These are phyloP conservation scores for Chalciporus piperatus DNA, from an alignment of 768 basidiomycete genomes.

Conservation along the genomic window DNA sequence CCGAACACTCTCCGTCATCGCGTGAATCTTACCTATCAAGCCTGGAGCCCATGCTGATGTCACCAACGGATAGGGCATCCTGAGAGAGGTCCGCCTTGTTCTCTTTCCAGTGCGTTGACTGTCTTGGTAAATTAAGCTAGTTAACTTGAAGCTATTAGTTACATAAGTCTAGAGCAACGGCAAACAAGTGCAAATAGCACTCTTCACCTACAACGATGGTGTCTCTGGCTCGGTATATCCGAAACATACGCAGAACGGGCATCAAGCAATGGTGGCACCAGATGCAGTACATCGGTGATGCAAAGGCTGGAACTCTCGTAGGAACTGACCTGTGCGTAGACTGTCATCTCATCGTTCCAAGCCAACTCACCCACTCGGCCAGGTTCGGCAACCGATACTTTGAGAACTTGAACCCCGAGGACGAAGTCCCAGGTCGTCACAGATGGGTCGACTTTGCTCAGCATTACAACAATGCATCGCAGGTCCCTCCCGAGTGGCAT, in stretches of 20 bases:
- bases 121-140: too few species aligned
- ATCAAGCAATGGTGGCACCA: slow-evolving; percentile 87
- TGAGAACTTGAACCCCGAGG: slow-evolving; percentile 83
- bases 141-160: too few species aligned
- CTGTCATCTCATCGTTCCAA: neutral
- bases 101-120: too few species aligned
- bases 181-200: slow-evolving; percentile 25
- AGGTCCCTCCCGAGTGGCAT: slow-evolving; percentile 97
- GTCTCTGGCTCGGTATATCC: slow-evolving; percentile 72
- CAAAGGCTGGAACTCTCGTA: slow-evolving; percentile 75
- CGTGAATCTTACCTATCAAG: slow-evolving; percentile 4
- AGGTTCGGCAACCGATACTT: slow-evolving; percentile 95
- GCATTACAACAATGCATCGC: slow-evolving; percentile 88
- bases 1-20: too few species aligned
- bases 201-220: slow-evolving; percentile 44
- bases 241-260: slow-evolving; percentile 72
- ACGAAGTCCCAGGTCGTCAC: slow-evolving; percentile 92
- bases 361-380: slow-evolving; percentile 8
- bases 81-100: too few species aligned
- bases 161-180: neutral
- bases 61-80: neutral
- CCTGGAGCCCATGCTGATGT: slow-evolving; percentile 5
- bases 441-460: slow-evolving; percentile 96
- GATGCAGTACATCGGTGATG: slow-evolving; percentile 92
- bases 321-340: slow-evolving; percentile 79